Percentiles rank a stretch among this genome's conserved stretches.
Evolutionary conservation across 129 eudicot species (phyloP).

Genomic region (Apium graveolens): DNA sequence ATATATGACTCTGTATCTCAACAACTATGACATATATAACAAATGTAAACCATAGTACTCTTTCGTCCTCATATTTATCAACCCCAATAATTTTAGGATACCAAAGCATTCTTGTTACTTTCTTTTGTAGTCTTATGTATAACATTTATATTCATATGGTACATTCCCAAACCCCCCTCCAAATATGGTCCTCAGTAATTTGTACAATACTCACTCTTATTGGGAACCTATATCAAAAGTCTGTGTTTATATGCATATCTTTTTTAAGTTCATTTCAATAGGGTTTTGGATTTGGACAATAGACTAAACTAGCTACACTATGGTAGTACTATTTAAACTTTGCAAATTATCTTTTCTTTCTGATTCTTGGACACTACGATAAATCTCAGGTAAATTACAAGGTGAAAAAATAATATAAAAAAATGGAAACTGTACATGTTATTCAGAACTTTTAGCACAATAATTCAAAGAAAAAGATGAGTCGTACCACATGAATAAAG

Average conservation of each 20-base stretch:
- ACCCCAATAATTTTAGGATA: neutral
- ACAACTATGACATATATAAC: neutral
- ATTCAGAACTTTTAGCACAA: slow-evolving; percentile 4
- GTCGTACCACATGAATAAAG: slow-evolving; percentile 16
- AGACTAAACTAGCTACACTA: neutral
- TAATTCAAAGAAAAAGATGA: neutral
- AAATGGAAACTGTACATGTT: slow-evolving; percentile 2
- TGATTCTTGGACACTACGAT: neutral
- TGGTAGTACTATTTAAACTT: neutral
- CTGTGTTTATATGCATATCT: neutral
- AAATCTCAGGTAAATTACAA: neutral
- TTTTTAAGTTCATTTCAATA: neutral
- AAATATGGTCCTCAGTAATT: neutral
- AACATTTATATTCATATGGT: neutral
- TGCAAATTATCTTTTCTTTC: neutral
- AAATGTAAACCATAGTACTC: neutral
- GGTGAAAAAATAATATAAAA: neutral
- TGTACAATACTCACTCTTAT: neutral
- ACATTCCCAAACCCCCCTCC: neutral
- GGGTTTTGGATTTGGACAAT: neutral
- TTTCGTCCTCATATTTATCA: neutral
- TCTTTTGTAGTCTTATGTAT: neutral
- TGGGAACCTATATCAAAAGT: neutral
- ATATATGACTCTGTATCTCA: neutral
- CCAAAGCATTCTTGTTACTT: slow-evolving; percentile 7